Evolutionary conservation across 2,329 filamentous ascomycete genomes (phyloP), one percentile per base, ranked within the genome.

Genomic region (Fusarium sp.): DNA sequence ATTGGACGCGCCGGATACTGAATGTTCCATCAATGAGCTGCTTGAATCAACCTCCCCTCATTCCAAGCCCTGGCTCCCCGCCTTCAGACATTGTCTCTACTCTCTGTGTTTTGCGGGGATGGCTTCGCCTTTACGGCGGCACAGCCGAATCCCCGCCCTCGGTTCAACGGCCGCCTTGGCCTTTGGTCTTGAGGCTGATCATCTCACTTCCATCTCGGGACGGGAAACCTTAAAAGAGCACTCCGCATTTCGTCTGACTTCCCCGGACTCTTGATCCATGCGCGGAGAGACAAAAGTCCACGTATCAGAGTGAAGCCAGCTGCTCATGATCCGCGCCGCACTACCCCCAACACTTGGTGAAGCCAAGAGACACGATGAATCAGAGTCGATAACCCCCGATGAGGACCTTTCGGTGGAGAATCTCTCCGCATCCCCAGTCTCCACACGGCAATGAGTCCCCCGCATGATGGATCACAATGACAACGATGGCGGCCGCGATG

Each of bases 11-110:
- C 50, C 57, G 67, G 71, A 60, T 77, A 69, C 22, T 65, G 47
- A 60, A 47, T 71, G 33, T 70, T 70, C 78, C 76, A 76, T 79
- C 76, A 79, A 79, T 80, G 65, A 73, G 66, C 75, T 52, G 50
- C 52, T 57, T 63, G 45, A 52, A 47, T 22, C 27, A 57, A 65
- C 43, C 66, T 76, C 68, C 74, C 70, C 68, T 76, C 66, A 71
- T 66, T 69, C 32, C 37, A 65, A 60, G 37, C 56, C 63, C 60
- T 52, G 59, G 33, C 62, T 63, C 66, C 68, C 64, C 69, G 58
- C 71, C 56, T 69, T 65, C 33, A 45, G 56, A 40, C 35, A 40
- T n/a, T 63, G 33, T 54, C 66, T 65, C 38, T 63, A 65, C 45
- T 38, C 17, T 40, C 40, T 65, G 40, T 54, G 30, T 9, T 60